phyloP scores from a whole-genome alignment of 1,284 basidiomycete species.

The Boletus semigastroideus region DNA sequence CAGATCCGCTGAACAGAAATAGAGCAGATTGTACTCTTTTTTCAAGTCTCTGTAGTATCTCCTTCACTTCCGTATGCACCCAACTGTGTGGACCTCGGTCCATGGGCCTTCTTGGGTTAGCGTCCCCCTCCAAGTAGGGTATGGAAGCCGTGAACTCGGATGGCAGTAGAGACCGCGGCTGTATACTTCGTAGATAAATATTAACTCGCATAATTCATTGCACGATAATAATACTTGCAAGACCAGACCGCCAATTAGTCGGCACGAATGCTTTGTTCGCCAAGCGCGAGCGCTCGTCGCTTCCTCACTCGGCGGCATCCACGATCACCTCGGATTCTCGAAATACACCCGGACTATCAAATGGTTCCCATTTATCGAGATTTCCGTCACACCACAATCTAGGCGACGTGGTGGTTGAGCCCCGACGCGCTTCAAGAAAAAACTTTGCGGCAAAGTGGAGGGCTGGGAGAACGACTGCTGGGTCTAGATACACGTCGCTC shows the following conservation, averaged over 20 bases:
- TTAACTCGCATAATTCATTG: conserved; percentile 32
- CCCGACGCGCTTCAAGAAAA: not conserved
- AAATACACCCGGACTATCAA: conserved; percentile 15
- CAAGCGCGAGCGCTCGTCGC: conserved; percentile 1
- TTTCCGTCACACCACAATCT: conserved; percentile 11
- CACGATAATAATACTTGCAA: conserved; percentile 20
- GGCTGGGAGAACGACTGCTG: not conserved
- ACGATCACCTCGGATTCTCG: conserved; percentile 32
- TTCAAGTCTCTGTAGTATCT: conserved; percentile 9
- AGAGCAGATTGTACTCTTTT: conserved; percentile 10
- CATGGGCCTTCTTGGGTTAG: conserved; percentile 10
- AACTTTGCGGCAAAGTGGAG: not conserved
- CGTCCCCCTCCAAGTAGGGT: conserved; percentile 4
- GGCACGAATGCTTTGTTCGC: not conserved
- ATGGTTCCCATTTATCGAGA: conserved; percentile 21
- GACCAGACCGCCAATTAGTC: not conserved
- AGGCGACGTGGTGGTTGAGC: conserved; percentile 2
- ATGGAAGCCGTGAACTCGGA: conserved; percentile 8
- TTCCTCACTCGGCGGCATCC: not conserved
- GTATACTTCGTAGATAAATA: conserved; percentile 19
- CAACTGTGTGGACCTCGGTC: conserved; percentile 19
- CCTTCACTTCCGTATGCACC: conserved; percentile 24
- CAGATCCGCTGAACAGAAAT: conserved; percentile 35
- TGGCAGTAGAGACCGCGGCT: conserved; percentile 9
- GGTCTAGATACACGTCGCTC: not conserved